A percentile compares a stretch with the other conserved stretches of the same genome.
Conservation (phyloP, 2,329 filamentous ascomycete species). For the Colletotrichum melonis region DNA sequence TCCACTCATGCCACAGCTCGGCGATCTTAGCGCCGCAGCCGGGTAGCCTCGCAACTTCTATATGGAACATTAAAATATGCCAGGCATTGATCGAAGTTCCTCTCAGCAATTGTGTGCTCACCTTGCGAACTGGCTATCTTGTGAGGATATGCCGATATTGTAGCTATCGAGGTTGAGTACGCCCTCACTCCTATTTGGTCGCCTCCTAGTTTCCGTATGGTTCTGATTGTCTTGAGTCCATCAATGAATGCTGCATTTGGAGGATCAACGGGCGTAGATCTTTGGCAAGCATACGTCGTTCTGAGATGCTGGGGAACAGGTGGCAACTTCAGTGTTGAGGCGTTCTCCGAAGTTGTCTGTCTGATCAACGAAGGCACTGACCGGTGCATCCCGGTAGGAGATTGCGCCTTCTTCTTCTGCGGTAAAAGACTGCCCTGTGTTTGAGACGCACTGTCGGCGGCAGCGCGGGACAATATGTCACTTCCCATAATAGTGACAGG, state of each 20-base stretch:
- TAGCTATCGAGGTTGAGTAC: constrained; percentile 88
- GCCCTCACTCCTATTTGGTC: constrained; percentile 86
- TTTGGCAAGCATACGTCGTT: constrained; percentile 82
- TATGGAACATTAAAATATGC: background rate
- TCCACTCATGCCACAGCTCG: constrained; percentile 81
- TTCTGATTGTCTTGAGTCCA: constrained; percentile 79
- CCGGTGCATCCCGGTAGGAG: background rate
- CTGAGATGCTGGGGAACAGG: constrained; percentile 64
- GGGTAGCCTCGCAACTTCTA: constrained; percentile 71
- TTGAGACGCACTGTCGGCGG: background rate
- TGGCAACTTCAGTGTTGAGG: constrained; percentile 67
- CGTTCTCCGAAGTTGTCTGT: constrained; percentile 83
- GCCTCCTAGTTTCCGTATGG: constrained; percentile 74
- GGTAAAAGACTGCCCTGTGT: background rate
- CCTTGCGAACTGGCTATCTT: constrained; percentile 53
- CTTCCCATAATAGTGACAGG: constrained; percentile 8
- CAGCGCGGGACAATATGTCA: constrained; percentile 39
- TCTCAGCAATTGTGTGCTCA: constrained; percentile 40
- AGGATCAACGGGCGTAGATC: constrained; percentile 75
- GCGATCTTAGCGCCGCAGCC: constrained; percentile 87
- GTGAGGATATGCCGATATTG: constrained; percentile 83
- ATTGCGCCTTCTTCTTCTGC: background rate
- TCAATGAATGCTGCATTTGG: constrained; percentile 82
- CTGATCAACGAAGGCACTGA: constrained; percentile 61
- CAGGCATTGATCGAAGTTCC: background rate